phyloP scores from a whole-genome alignment of 1,139 yeast genomes.

The Debaryomyces sp. region DNA sequence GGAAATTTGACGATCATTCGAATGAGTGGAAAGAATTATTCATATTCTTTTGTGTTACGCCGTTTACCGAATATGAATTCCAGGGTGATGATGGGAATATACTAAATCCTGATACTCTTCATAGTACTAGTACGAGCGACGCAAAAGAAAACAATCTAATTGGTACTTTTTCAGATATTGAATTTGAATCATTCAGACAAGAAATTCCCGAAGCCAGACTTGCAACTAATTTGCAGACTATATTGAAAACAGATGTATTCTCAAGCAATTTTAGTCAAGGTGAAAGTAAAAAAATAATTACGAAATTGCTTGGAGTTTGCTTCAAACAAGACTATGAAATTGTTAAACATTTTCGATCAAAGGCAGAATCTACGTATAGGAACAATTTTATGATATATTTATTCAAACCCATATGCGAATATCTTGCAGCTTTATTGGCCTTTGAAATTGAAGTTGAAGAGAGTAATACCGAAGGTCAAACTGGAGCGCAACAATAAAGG shows the following conservation, averaged over 20 bases:
- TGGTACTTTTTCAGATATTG: not conserved
- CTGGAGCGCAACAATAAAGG: not conserved
- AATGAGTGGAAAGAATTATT: slow-evolving; percentile 1
- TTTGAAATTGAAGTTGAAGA: too few species aligned
- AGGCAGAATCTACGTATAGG: not conserved
- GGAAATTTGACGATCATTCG: not conserved
- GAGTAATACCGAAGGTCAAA: not conserved
- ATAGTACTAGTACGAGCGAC: not conserved
- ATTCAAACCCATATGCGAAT: slow-evolving; percentile 1
- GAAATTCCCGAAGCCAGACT: not conserved
- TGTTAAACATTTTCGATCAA: not conserved
- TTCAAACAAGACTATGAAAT: not conserved
- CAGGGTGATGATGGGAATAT: not conserved
- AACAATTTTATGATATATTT: not conserved
- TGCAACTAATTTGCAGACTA: not conserved
- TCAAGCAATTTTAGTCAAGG: not conserved
- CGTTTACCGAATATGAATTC: slow-evolving; percentile 5
- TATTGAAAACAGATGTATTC: not conserved
- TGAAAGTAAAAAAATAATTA: not conserved
- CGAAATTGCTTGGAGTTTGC: not conserved
- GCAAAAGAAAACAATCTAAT: not conserved
- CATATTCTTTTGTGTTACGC: slow-evolving; percentile 3
- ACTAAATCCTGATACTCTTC: slow-evolving; percentile 2
- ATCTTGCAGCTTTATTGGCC: too few species aligned
- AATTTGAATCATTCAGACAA: not conserved